These are phyloP conservation scores for Plasmodium vinckei DNA, from an alignment of 169 alveolate genomes.

Conservation along the genomic window DNA sequence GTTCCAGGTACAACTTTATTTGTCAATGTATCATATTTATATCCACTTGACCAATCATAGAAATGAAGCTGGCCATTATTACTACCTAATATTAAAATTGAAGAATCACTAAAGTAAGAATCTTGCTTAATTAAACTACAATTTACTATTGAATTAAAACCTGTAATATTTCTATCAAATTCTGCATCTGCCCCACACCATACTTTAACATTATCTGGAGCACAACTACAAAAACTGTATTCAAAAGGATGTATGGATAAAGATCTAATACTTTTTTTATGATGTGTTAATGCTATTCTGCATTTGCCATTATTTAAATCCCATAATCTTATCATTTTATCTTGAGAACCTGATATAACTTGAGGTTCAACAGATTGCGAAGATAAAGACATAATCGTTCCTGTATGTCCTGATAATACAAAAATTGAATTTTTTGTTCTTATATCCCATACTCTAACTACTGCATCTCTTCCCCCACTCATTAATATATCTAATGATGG, in stretches of 20 bases:
- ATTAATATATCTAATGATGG: slow-evolving; percentile 96
- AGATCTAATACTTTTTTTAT: slow-evolving; percentile 97
- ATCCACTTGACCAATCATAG: slow-evolving; percentile 98
- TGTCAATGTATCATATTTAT: slow-evolving; percentile 93
- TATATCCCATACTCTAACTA: slow-evolving; percentile 99
- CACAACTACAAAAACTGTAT: slow-evolving; percentile 97
- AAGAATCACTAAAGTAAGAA: slow-evolving; percentile 90
- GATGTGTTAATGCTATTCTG: slow-evolving; percentile 96
- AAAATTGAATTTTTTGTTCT: slow-evolving; percentile 96
- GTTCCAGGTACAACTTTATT: slow-evolving; percentile 97
- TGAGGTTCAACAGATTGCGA: slow-evolving; percentile 97
- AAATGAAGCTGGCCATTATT: slow-evolving; percentile 96
- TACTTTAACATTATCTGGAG: slow-evolving; percentile 97
- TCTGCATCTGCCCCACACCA: slow-evolving; percentile 93
- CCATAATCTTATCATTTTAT: slow-evolving; percentile 96
- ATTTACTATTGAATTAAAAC: slow-evolving; percentile 94
- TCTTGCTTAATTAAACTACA: slow-evolving; percentile 91
- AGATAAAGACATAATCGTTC: slow-evolving; percentile 93
- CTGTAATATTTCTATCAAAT: slow-evolving; percentile 87
- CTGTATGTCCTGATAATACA: slow-evolving; percentile 95
- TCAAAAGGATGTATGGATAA: slow-evolving; percentile 96
- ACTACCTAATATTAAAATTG: slow-evolving; percentile 96
- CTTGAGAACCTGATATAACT: slow-evolving; percentile 96
- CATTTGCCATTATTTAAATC: slow-evolving; percentile 97
- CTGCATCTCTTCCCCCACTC: slow-evolving; percentile 99